phyloP scores from a whole-genome alignment of 495 filamentous ascomycete genomes.

The Penicillium diatomitis region DNA sequence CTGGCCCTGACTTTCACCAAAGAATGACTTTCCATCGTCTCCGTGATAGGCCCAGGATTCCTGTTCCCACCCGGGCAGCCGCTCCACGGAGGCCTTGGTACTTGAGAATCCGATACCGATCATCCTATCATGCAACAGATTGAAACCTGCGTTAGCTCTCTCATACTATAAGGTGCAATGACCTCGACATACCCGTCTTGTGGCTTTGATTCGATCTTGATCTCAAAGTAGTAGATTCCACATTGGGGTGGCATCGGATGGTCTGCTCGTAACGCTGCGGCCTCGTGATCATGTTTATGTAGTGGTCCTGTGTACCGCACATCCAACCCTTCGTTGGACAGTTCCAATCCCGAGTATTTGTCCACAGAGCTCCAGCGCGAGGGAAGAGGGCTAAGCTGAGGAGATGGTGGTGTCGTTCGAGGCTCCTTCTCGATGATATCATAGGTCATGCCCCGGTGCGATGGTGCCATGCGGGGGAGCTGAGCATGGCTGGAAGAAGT shows the following conservation, averaged over 20 bases:
- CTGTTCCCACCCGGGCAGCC: conserved; percentile 88
- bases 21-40: conserved; percentile 86
- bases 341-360: conserved; percentile 63
- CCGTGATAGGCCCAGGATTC: conserved; percentile 98
- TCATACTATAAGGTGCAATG: background rate
- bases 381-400: conserved; percentile 55
- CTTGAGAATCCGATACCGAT: conserved; percentile 87
- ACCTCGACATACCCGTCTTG: conserved; percentile 68
- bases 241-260: conserved; percentile 85
- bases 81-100: conserved; percentile 61
- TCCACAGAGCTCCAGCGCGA: conserved; percentile 75
- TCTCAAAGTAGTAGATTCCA: conserved; percentile 95
- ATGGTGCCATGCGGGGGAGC: conserved; percentile 56
- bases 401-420: conserved; percentile 21
- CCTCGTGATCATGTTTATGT: conserved; percentile 69
- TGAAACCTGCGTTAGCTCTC: background rate
- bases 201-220: conserved; percentile 73
- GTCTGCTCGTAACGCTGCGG: conserved; percentile 75
- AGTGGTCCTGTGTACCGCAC: conserved; percentile 59
- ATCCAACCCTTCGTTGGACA: conserved; percentile 66
- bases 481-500: conserved; percentile 55
- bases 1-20: conserved; percentile 51
- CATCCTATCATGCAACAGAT: conserved; percentile 41
- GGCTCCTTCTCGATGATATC: conserved; percentile 78
- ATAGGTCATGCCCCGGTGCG: conserved; percentile 75